Conservation (phyloP, 495 filamentous ascomycete genomes). For the Tuber aestivum region DNA sequence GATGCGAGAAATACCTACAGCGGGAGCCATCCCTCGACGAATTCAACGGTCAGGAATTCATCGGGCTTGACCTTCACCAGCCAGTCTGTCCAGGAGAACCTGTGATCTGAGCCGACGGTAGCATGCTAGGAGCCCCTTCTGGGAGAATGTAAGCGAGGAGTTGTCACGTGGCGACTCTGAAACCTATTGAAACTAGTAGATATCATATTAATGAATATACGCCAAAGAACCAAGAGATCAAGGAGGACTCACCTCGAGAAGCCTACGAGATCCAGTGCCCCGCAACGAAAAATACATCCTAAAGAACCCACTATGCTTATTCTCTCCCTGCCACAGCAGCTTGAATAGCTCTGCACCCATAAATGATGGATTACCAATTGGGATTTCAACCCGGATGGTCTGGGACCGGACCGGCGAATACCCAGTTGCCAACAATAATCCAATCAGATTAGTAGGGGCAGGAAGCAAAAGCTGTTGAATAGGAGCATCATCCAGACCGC, state of each 20-base stretch:
- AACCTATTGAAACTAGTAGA: neutral
- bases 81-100: neutral
- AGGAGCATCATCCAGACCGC: neutral
- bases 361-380: neutral
- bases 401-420: neutral
- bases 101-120: neutral
- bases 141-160: neutral
- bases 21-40: neutral
- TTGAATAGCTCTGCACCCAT: constrained; percentile 19
- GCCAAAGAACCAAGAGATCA: neutral
- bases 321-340: constrained; percentile 14
- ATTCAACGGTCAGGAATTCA: neutral
- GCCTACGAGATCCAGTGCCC: constrained; percentile 18
- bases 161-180: neutral
- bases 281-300: constrained; percentile 19
- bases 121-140: neutral
- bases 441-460: neutral
- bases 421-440: neutral
- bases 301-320: constrained; percentile 23
- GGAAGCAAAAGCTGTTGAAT: neutral
- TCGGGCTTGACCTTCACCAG: neutral
- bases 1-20: neutral
- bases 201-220: neutral
- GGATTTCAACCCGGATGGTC: neutral
- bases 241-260: constrained; percentile 16